phyloP scores from a whole-genome alignment of 1,284 basidiomycete genomes.

The Ganoderma lingzhi region DNA sequence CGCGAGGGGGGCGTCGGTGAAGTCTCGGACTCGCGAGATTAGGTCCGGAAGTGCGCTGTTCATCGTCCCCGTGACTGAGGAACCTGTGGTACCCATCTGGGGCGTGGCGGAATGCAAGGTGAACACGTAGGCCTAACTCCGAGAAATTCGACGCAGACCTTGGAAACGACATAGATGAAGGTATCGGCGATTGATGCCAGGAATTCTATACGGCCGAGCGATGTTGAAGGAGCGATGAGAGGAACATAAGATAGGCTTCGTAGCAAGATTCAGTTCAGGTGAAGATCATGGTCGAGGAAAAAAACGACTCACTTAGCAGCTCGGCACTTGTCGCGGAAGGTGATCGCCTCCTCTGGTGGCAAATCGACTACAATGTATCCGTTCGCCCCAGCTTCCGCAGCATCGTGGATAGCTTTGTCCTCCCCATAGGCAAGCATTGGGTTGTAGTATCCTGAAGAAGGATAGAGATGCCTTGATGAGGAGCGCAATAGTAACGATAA shows the following conservation, averaged over 20 bases:
- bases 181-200: constrained; percentile 93
- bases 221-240: constrained; percentile 94
- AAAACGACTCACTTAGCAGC: constrained; percentile 65
- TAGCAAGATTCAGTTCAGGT: not conserved
- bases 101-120: not conserved
- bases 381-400: constrained; percentile 90
- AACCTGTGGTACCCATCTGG: constrained; percentile 98
- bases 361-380: constrained; percentile 99
- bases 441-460: constrained; percentile 90
- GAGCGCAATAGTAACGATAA: not conserved
- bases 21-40: constrained; percentile 75
- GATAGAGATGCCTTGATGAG: not conserved
- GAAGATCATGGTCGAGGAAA: constrained; percentile 9
- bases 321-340: constrained; percentile 90
- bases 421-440: constrained; percentile 96
- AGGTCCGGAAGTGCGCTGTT: constrained; percentile 84
- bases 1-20: constrained; percentile 85
- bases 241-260: constrained; percentile 94
- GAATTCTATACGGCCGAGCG: constrained; percentile 88
- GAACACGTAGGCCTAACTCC: not conserved
- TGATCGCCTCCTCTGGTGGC: constrained; percentile 95
- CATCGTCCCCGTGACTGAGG: constrained; percentile 77
- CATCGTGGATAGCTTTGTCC: constrained; percentile 91
- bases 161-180: constrained; percentile 97
- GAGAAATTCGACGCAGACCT: constrained; percentile 51